Conservation (phyloP, 2,329 filamentous ascomycete genomes). For the Aspergillus pseudotamarii region DNA sequence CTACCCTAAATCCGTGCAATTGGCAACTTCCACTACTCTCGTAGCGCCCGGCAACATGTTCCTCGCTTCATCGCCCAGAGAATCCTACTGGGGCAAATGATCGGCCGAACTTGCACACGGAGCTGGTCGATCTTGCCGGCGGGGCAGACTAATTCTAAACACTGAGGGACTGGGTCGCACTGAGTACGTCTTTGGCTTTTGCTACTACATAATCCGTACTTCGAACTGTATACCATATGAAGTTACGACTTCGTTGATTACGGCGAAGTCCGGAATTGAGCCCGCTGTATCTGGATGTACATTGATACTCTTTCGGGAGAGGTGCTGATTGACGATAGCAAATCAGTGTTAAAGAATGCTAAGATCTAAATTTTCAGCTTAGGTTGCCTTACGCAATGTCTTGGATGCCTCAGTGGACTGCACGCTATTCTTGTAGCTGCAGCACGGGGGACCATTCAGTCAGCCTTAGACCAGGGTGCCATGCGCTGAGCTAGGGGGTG, state of each 20-base stretch:
- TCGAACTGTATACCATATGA: neutral
- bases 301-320: slow-evolving; percentile 9
- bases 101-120: slow-evolving; percentile 3
- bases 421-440: neutral
- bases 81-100: slow-evolving; percentile 4
- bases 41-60: slow-evolving; percentile 7
- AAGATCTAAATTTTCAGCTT: neutral
- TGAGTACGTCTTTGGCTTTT: neutral
- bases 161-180: neutral
- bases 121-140: neutral
- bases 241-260: neutral
- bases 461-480: slow-evolving; percentile 10
- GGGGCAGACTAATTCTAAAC: neutral
- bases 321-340: slow-evolving; percentile 3
- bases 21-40: neutral
- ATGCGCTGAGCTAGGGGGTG: slow-evolving; percentile 8
- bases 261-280: neutral
- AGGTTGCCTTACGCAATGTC: neutral
- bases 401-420: neutral
- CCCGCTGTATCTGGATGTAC: neutral
- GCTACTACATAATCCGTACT: no score
- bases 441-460: neutral
- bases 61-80: neutral
- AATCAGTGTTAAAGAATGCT: neutral
- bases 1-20: neutral